Percentiles rank a stretch among this genome's conserved stretches.
These are phyloP conservation scores for Chalciporus sphaerocephalus DNA, from an alignment of 768 basidiomycete genomes.

Conservation along the genomic window DNA sequence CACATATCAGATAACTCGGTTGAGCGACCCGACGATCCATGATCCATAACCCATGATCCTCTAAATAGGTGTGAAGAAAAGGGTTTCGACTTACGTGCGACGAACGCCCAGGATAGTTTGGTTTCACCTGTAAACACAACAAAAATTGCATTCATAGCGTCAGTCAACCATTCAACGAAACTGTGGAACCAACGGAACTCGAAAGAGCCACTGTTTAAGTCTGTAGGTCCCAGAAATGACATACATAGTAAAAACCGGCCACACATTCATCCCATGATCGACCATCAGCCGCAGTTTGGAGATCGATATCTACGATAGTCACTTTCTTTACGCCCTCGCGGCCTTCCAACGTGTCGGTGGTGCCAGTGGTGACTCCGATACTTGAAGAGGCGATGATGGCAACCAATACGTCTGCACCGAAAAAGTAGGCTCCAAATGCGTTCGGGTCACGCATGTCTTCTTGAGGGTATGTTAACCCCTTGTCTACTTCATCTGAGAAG, in stretches of 20 bases:
- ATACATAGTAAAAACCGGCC: conserved; percentile 76
- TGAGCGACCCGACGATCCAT: neutral
- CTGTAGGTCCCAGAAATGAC: conserved; percentile 22
- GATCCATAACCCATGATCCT: too few relatives aligned
- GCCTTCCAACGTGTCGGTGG: neutral
- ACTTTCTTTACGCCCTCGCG: conserved; percentile 19
- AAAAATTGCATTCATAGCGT: too few relatives aligned
- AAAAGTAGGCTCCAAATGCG: conserved; percentile 72
- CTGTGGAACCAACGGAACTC: neutral
- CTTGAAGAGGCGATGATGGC: conserved; percentile 41
- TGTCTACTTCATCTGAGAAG: conserved; percentile 72
- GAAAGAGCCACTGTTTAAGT: neutral
- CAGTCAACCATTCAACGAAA: too few relatives aligned
- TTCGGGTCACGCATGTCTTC: conserved; percentile 52
- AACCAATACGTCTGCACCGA: conserved; percentile 70
- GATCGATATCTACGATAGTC: conserved; percentile 21
- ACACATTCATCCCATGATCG: conserved; percentile 66
- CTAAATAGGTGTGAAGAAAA: neutral
- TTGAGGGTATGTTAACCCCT: conserved; percentile 83
- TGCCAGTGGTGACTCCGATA: too few relatives aligned
- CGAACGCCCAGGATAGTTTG: conserved; percentile 86
- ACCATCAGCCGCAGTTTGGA: conserved; percentile 45
- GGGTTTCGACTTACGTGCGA: conserved; percentile 72
- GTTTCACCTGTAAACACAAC: conserved; percentile 52
- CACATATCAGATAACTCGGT: neutral